Conservation (phyloP, 1,284 basidiomycete species). For the Trichosporon sp. region DNA sequence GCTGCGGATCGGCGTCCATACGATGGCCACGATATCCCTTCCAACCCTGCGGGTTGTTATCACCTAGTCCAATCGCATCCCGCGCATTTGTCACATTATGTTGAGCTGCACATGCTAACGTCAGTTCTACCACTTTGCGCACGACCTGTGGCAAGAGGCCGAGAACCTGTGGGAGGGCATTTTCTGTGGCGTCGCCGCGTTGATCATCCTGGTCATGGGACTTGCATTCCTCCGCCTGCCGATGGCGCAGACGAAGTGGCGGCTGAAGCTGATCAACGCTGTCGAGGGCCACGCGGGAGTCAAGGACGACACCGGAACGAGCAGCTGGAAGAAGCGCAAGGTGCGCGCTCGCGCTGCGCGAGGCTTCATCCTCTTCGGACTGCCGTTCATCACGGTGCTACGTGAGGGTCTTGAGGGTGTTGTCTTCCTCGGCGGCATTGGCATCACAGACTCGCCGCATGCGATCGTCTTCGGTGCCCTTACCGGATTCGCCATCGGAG, state of each 20-base stretch:
- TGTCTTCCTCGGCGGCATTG: constrained; percentile 76
- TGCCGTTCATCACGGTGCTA: constrained; percentile 79
- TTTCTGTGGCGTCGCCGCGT: constrained; percentile 65
- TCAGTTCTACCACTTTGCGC: constrained; percentile 50
- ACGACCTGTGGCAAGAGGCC: constrained; percentile 47
- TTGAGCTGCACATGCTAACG: not conserved
- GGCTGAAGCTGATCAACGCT: constrained; percentile 68
- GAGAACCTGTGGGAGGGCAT: constrained; percentile 45
- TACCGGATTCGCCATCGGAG: constrained; percentile 57
- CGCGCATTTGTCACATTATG: not conserved
- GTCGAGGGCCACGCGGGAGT: constrained; percentile 53
- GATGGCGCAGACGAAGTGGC: constrained; percentile 76
- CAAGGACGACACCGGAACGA: constrained; percentile 3
- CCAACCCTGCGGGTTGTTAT: too few relatives aligned
- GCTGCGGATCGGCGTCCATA: too few relatives aligned
- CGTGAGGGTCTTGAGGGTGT: constrained; percentile 88
- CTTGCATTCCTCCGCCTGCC: constrained; percentile 70
- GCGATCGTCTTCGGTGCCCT: constrained; percentile 67
- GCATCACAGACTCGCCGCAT: constrained; percentile 24
- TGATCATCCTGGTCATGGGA: constrained; percentile 56
- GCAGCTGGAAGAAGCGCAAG: not conserved
- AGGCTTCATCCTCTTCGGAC: constrained; percentile 61
- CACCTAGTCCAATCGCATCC: not conserved
- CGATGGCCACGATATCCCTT: too few relatives aligned
- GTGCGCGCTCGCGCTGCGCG: constrained; percentile 17